Percentiles rank a stretch among this genome's conserved stretches.
Conservation (phyloP, 2,329 filamentous ascomycete genomes). For the Colletotrichum sp. region DNA sequence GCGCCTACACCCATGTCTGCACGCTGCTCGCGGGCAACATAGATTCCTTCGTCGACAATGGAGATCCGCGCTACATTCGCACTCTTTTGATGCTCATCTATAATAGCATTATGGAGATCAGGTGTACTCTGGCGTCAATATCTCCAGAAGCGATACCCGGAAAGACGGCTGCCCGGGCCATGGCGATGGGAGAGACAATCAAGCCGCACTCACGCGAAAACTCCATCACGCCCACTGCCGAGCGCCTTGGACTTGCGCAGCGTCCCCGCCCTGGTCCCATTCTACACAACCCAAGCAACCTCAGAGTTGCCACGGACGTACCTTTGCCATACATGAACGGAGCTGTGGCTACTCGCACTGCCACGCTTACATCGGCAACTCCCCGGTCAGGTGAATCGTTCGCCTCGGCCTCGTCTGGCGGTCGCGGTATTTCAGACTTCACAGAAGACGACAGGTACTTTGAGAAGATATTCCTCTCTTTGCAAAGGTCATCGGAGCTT, state of each 20-base stretch:
- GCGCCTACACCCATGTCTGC: conserved; percentile 70
- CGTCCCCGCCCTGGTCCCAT: conserved; percentile 42
- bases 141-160: conserved; percentile 30
- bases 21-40: conserved; percentile 65
- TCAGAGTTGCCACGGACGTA: conserved; percentile 63
- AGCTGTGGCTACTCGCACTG: conserved; percentile 45
- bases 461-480: conserved; percentile 79
- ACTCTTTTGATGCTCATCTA: conserved; percentile 68
- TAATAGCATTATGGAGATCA: conserved; percentile 71
- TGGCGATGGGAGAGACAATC: conserved; percentile 49
- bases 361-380: conserved; percentile 65
- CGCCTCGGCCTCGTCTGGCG: conserved; percentile 55
- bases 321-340: conserved; percentile 51
- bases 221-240: conserved; percentile 57
- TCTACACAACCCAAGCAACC: conserved; percentile 55
- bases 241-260: conserved; percentile 44
- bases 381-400: conserved; percentile 87
- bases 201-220: conserved; percentile 56
- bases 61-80: conserved; percentile 70
- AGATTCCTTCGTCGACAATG: conserved; percentile 68
- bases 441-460: conserved; percentile 82
- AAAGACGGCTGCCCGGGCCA: conserved; percentile 7
- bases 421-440: conserved; percentile 63
- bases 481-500: conserved; percentile 75
- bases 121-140: conserved; percentile 52